Conservation (phyloP, 108 stramenopile genomes). For the Hondaea fermentalgiana region DNA sequence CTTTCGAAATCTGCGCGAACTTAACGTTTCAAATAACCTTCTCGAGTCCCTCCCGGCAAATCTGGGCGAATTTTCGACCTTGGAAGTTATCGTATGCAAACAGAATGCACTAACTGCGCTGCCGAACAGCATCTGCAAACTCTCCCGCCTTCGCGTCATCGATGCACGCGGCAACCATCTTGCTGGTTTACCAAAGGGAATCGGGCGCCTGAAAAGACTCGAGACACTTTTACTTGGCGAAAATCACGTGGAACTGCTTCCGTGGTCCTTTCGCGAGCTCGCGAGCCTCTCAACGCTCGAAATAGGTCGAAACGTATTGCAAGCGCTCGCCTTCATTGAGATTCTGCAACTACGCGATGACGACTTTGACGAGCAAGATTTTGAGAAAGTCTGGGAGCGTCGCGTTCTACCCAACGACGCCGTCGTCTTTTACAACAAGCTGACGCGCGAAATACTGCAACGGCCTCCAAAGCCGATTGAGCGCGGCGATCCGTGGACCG, state of each 20-base stretch:
- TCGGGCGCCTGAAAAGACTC: neutral
- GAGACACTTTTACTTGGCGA: neutral
- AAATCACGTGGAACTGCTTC: neutral
- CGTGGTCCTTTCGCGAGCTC: neutral
- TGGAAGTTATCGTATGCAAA: neutral
- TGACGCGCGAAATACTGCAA: neutral
- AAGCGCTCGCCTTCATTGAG: neutral
- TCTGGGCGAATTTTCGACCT: neutral
- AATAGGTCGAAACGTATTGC: neutral
- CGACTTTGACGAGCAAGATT: neutral
- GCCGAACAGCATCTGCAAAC: neutral
- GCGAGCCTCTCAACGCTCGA: neutral
- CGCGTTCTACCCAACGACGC: neutral
- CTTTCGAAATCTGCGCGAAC: neutral
- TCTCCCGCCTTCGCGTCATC: neutral
- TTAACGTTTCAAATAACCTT: neutral
- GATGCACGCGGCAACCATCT: neutral
- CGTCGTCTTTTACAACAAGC: neutral
- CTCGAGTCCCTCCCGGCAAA: neutral
- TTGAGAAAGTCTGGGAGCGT: neutral
- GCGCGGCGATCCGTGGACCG: neutral
- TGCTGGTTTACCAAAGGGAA: neutral
- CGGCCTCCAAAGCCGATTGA: neutral
- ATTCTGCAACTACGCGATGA: neutral
- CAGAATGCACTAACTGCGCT: neutral